Conservation (phyloP, 208 protist species). For the Trypanosoma congolense region DNA sequence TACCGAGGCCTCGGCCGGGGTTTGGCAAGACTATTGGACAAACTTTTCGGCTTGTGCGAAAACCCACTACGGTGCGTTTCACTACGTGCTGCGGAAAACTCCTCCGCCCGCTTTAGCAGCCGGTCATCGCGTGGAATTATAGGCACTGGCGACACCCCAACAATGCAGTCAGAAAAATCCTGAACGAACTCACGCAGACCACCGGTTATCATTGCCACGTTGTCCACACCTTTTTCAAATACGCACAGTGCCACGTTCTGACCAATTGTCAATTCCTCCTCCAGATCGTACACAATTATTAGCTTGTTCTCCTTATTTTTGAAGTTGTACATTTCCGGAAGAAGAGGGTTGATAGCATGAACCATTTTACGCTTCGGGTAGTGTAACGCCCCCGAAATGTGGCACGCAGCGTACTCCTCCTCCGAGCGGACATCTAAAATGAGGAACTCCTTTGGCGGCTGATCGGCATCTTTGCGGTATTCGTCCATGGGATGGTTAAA, state of each 20-base stretch:
- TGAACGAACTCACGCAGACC: slow-evolving; percentile 83
- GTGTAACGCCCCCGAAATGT: slow-evolving; percentile 74
- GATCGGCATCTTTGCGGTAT: slow-evolving; percentile 34
- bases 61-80: slow-evolving; percentile 59
- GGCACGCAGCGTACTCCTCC: slow-evolving; percentile 74
- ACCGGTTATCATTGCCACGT: slow-evolving; percentile 73
- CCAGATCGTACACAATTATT: slow-evolving; percentile 87
- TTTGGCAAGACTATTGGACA: slow-evolving; percentile 77
- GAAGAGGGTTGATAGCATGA: slow-evolving; percentile 72
- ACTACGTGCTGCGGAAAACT: slow-evolving; percentile 58
- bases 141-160: slow-evolving; percentile 48
- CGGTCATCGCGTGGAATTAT: slow-evolving; percentile 69
- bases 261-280: slow-evolving; percentile 56
- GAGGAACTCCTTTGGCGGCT: slow-evolving; percentile 36
- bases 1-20: slow-evolving; percentile 15
- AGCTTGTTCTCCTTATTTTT: slow-evolving; percentile 85
- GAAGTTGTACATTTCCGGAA: slow-evolving; percentile 78
- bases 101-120: slow-evolving; percentile 64
- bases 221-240: slow-evolving; percentile 87
- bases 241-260: slow-evolving; percentile 52
- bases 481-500: slow-evolving; percentile 82
- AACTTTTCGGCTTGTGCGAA: slow-evolving; percentile 78
- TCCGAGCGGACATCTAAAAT: slow-evolving; percentile 74
- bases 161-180: slow-evolving; percentile 55
- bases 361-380: slow-evolving; percentile 74